phyloP scores from a whole-genome alignment of 495 filamentous ascomycete species.

The Penicillium verhagenii region DNA sequence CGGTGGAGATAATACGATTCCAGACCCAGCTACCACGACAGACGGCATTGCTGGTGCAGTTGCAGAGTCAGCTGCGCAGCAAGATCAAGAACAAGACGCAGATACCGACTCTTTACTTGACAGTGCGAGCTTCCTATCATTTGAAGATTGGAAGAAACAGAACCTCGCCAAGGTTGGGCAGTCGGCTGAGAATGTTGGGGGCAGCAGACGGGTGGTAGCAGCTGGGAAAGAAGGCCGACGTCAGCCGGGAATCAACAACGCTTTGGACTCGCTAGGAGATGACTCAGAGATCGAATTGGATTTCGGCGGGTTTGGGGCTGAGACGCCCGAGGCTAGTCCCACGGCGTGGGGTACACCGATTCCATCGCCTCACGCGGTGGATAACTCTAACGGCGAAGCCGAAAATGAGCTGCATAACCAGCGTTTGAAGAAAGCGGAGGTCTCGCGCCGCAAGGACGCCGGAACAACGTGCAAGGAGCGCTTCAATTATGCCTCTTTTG shows the following conservation, averaged over 20 bases:
- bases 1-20: constrained; percentile 6
- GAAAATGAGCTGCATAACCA: constrained; percentile 27
- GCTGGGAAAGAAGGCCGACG: constrained; percentile 41
- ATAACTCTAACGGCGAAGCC: constrained; percentile 14
- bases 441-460: constrained; percentile 76
- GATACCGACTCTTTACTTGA: constrained; percentile 72
- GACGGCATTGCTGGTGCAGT: neutral
- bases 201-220: constrained; percentile 35
- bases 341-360: constrained; percentile 35
- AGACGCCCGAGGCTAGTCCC: constrained; percentile 36
- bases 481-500: constrained; percentile 96
- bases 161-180: constrained; percentile 86
- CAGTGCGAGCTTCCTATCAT: constrained; percentile 87
- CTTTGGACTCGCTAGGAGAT: constrained; percentile 75
- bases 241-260: constrained; percentile 59
- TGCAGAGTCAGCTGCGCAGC: neutral
- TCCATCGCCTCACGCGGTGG: constrained; percentile 34
- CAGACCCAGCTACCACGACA: constrained; percentile 3
- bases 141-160: constrained; percentile 97
- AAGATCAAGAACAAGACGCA: constrained; percentile 49
- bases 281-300: constrained; percentile 90
- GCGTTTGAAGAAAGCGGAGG: constrained; percentile 40
- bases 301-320: constrained; percentile 68
- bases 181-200: constrained; percentile 70
- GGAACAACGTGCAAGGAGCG: constrained; percentile 94